These are phyloP conservation scores for Talaromyces trachyspermus DNA, from an alignment of 495 filamentous ascomycete species.

Conservation along the genomic window DNA sequence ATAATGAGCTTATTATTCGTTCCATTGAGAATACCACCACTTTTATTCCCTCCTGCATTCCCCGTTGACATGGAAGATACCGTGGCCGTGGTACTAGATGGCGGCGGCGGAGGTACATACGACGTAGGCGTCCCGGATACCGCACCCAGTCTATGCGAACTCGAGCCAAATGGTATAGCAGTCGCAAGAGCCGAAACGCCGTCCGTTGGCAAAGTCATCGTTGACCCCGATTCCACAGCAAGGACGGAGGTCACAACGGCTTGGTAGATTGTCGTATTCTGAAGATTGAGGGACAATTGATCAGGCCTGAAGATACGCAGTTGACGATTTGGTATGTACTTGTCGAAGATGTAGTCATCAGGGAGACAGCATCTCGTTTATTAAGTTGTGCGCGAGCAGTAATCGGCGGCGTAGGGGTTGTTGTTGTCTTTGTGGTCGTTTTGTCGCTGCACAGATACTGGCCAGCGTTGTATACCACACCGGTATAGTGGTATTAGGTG, in stretches of 20 bases:
- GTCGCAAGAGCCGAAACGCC: slow-evolving; percentile 20
- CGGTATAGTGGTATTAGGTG: slow-evolving; percentile 35
- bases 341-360: slow-evolving; percentile 25
- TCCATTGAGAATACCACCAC: background rate
- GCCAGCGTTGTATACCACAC: slow-evolving; percentile 48
- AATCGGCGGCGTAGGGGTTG: slow-evolving; percentile 10
- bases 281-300: slow-evolving; percentile 41
- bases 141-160: slow-evolving; percentile 24
- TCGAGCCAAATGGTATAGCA: slow-evolving; percentile 30
- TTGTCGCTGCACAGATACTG: slow-evolving; percentile 30
- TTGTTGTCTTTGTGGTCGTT: slow-evolving; percentile 14
- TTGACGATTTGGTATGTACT: slow-evolving; percentile 27
- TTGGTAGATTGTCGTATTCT: slow-evolving; percentile 27
- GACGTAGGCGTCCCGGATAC: slow-evolving; percentile 26
- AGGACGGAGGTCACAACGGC: slow-evolving; percentile 25
- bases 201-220: slow-evolving; percentile 28
- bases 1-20: slow-evolving; percentile 29
- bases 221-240: slow-evolving; percentile 26
- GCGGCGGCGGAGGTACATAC: slow-evolving; percentile 18
- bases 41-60: slow-evolving; percentile 14
- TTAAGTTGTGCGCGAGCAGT: slow-evolving; percentile 18
- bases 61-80: slow-evolving; percentile 6
- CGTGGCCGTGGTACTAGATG: slow-evolving; percentile 2
- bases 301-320: slow-evolving; percentile 30
- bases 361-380: slow-evolving; percentile 18